Evolutionary conservation across 1,139 yeast species (phyloP), one percentile per base, ranked within the genome.

Genomic region (Saccharomyces pastorianus): DNA sequence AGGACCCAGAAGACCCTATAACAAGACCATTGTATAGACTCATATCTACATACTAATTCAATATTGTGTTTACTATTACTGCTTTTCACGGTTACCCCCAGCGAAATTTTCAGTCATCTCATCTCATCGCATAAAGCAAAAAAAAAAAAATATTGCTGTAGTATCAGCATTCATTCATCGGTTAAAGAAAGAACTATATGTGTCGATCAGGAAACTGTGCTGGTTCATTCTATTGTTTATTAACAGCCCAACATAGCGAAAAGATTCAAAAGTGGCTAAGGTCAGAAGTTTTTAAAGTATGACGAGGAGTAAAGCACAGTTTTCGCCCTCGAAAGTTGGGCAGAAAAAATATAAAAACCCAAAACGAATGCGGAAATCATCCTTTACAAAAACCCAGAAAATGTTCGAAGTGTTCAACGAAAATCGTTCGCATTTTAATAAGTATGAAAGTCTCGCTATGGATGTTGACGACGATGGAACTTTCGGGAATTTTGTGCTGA

Each of bases 341-440:
- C 46, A 41, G 28, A 48, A 48, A 26, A 23, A 23, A 49, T 20
- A 34, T 31, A 47, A 11, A 23, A 47, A 25, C 23, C 26, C 20
- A n/a, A 48, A 51, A 31, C 47, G 61, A 51, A 62, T 68, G 61
- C 59, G 71, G 51, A 63, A 70, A 51, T 66, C 71, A 6, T 67
- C 71, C n/a, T 61, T 67, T 27, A 62, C 61, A 47, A 62, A 57
- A 53, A 61, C 65, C 23, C 64, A 64, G 51, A 61, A 64, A 51
- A 59, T 61, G 48, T 59, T 67, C 14, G 58, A 64, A 34, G 65
- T 66, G 14, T 68, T 68, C 51, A 60, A 65, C 52, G 58, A 62
- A 25, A 54, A 57, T 23, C 56, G 58, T 28, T 63, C 61, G 25
- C 65, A 64, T 49, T 61, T 63, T 20, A 65, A 67, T 53, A 61